These are phyloP conservation scores for Alternaria gaisen DNA, from an alignment of 2,329 filamentous ascomycete genomes.

Conservation along the genomic window DNA sequence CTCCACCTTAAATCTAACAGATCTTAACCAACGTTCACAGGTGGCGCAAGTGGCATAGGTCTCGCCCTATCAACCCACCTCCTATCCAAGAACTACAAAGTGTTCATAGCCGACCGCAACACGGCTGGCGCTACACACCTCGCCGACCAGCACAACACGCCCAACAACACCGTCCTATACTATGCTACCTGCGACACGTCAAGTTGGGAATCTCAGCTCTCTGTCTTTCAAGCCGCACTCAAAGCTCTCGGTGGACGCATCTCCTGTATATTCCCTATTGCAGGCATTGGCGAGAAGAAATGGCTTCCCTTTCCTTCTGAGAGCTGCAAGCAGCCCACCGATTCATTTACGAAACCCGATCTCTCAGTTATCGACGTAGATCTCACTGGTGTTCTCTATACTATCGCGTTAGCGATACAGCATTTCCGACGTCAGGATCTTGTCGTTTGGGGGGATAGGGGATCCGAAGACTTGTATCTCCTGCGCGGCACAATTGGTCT, in stretches of 20 bases:
- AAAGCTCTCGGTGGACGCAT: slow-evolving; percentile 48
- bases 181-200: slow-evolving; percentile 45
- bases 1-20: neutral
- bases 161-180: slow-evolving; percentile 16
- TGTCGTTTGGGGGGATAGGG: slow-evolving; percentile 32
- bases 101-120: slow-evolving; percentile 58
- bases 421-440: slow-evolving; percentile 54
- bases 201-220: slow-evolving; percentile 50
- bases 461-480: slow-evolving; percentile 2
- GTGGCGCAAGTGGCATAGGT: slow-evolving; percentile 47
- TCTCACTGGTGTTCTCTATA: slow-evolving; percentile 56
- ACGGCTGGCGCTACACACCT: slow-evolving; percentile 35
- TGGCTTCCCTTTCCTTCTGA: slow-evolving; percentile 41
- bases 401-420: slow-evolving; percentile 54
- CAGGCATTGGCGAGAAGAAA: slow-evolving; percentile 53
- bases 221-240: slow-evolving; percentile 49
- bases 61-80: slow-evolving; percentile 44
- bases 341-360: slow-evolving; percentile 51
- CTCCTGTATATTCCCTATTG: slow-evolving; percentile 54
- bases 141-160: slow-evolving; percentile 27
- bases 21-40: slow-evolving; percentile 8
- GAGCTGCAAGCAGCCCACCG: slow-evolving; percentile 23
- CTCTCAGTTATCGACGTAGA: slow-evolving; percentile 53
- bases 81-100: slow-evolving; percentile 52
- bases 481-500: slow-evolving; percentile 49